Evolutionary conservation across 352 stramenopile genomes (phyloP).

Genomic region (Halophytophthora batemanensis): DNA sequence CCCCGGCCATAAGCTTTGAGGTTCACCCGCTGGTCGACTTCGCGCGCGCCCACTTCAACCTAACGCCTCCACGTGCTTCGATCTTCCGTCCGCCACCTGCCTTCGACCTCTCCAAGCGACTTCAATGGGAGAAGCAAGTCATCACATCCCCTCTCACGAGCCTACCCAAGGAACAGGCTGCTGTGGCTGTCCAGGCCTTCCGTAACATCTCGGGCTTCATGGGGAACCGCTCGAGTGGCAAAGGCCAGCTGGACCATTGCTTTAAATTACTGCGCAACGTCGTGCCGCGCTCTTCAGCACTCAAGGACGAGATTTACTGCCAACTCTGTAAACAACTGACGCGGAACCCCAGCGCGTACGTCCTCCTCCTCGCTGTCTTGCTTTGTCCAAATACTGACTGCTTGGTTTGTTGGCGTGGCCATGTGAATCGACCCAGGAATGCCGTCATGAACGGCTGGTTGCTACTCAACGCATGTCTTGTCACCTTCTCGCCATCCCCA

Average conservation of each 20-base stretch:
- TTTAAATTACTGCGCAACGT: slow-evolving; percentile 75
- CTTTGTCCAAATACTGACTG: slow-evolving; percentile 6
- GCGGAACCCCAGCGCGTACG: slow-evolving; percentile 48
- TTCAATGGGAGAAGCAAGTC: slow-evolving; percentile 60
- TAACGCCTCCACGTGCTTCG: slow-evolving; percentile 16
- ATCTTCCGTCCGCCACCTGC: slow-evolving; percentile 23
- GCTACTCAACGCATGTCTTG: slow-evolving; percentile 59
- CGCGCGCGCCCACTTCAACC: slow-evolving; percentile 34
- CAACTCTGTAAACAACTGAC: slow-evolving; percentile 81
- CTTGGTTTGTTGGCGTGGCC: neutral
- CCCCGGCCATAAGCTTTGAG: slow-evolving; percentile 12
- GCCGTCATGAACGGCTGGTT: slow-evolving; percentile 65
- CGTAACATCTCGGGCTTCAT: slow-evolving; percentile 79
- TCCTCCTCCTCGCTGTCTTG: neutral
- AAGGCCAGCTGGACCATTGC: slow-evolving; percentile 61
- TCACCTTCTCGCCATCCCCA: slow-evolving; percentile 54
- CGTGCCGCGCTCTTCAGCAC: slow-evolving; percentile 38
- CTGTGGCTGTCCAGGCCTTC: slow-evolving; percentile 62
- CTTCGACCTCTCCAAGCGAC: slow-evolving; percentile 46
- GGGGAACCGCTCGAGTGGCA: slow-evolving; percentile 62
- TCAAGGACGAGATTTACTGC: slow-evolving; percentile 82
- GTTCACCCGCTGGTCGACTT: slow-evolving; percentile 41
- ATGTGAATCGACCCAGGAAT: slow-evolving; percentile 18
- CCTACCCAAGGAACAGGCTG: slow-evolving; percentile 38
- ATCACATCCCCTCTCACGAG: slow-evolving; percentile 49